Evolutionary conservation across 768 basidiomycete species (phyloP), one percentile per base, ranked within the genome.

Genomic region (Stropharia rugosoannulata): DNA sequence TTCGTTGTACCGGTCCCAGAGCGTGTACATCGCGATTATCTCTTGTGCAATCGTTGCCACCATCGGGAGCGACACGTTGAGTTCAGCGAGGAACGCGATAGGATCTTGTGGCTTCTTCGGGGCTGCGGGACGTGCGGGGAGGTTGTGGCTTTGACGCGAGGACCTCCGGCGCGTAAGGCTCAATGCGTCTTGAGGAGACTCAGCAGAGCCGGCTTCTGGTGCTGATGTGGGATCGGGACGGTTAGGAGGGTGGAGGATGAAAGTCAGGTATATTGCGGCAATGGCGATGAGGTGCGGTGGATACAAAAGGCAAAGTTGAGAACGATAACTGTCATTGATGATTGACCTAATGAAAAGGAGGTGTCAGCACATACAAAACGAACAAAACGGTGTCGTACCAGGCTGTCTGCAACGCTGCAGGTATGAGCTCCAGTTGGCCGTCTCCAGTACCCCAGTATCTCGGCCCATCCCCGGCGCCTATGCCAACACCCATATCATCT

Each of bases 251-350:
- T 93, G 87, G 9, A 94, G 77, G 47, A 89, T 82, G 65, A 93
- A 85, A 0, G 91, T 89, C 56, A 98, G 83, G 73, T 94, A 97
- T 53, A 99, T 83, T 0, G 93, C 90, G 0, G 95, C 87, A 65
- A 98, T 83, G 18, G 96, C 94, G 61, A 98, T 91, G 54, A 98
- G 77, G 68, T 98, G 94, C 0, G 97, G 97, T 0, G 97, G 95
- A 67, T 98, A 89, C 27, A 97, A 72, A n/a, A 99, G 84, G 66
- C 93, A 94, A 16, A 99, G 77, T 53, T 95, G 91, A 4, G 93
- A 95, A 51, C 95, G 85, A 66, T 94, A 98, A 0, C 91, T 94
- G 70, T 98, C 96, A 73, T 98, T 99, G 66, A 99, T 84, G 67
- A 98, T 85, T 68, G 94, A 95, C 92, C 95, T 97, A 59, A 27